Evolutionary conservation across 2,329 filamentous ascomycete genomes (phyloP), one percentile per base, ranked within the genome.

Genomic region (Microdochium nivale): DNA sequence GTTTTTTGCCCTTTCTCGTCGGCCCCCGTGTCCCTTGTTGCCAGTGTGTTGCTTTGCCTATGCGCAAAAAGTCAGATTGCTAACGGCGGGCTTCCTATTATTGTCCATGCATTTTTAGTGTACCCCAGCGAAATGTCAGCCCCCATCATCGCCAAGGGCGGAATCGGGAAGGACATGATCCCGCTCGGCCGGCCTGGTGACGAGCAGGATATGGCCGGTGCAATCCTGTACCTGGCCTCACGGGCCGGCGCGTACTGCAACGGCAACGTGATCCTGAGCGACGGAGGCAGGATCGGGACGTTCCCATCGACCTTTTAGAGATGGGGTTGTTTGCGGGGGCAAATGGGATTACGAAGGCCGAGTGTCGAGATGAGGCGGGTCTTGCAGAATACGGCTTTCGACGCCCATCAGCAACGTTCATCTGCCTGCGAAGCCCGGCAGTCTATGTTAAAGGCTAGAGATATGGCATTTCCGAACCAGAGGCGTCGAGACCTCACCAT

Each of bases 231-330:
- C 69, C 70, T 88, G 61, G 80, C 79, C 3, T 81, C 80, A 48
- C 70, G 77, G 55, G 83, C 83, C 2, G 85, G 85, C 1, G 79
- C 78, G 3, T 88, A 85, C 63, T 70, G 79, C 58, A 87, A 87
- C 63, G 85, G 84, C 2, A 77, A 76, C 53, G 74, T 83, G 16
- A 67, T 86, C 47, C 66, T 86, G 8, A 71, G 80, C 0, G 85
- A 88, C 62, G 84, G 84, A 48, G 84, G 83, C 1, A 72, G 82
- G 52, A 61, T 88, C 48, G 71, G 71, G 25, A 75, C 70, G 16
- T 71, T 83, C 55, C 79, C 81, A 25, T 73, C 75, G 14, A 74
- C 75, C 2, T 82, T 78, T 60, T 83, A 66, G 52, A 51, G 14
- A 16, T 30, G 23, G 21, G n/a, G n/a, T n/a, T 37, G 40, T n/a